Evolutionary conservation across 352 stramenopile species (phyloP).

Genomic region (Globisporangium nunn): DNA sequence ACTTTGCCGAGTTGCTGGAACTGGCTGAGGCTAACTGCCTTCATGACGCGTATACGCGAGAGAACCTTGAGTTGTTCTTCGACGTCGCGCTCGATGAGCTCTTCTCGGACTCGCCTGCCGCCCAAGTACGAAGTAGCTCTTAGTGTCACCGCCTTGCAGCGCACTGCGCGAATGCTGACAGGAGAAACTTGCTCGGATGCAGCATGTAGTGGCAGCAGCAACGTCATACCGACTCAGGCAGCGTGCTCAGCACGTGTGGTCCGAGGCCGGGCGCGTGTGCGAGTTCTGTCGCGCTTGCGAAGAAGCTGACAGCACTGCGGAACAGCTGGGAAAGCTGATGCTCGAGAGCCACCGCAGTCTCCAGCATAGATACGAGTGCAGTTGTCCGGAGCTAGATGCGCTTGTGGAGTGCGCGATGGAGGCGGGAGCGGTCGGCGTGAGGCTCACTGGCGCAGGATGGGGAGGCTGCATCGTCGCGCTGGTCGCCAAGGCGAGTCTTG

Average conservation of each 20-base stretch:
- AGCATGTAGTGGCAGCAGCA: constrained; percentile 28
- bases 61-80: constrained; percentile 25
- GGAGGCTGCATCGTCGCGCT: constrained; percentile 72
- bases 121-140: constrained; percentile 18
- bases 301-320: background rate
- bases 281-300: constrained; percentile 30
- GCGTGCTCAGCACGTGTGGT: constrained; percentile 59
- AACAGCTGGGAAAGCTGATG: constrained; percentile 57
- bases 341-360: constrained; percentile 56
- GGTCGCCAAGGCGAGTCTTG: constrained; percentile 26
- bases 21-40: constrained; percentile 14
- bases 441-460: constrained; percentile 80
- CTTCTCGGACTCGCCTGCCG: constrained; percentile 25
- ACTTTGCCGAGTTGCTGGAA: constrained; percentile 25
- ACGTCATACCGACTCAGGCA: constrained; percentile 42
- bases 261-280: constrained; percentile 54
- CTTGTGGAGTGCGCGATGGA: constrained; percentile 39
- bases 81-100: constrained; percentile 14
- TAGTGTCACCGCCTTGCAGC: background rate
- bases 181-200: background rate
- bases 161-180: background rate
- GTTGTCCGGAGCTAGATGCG: constrained; percentile 56
- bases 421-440: constrained; percentile 51
- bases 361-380: constrained; percentile 68
- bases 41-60: constrained; percentile 20